Conservation (phyloP, 2,329 filamentous ascomycete genomes). For the Lasiodiplodia theobromae region DNA sequence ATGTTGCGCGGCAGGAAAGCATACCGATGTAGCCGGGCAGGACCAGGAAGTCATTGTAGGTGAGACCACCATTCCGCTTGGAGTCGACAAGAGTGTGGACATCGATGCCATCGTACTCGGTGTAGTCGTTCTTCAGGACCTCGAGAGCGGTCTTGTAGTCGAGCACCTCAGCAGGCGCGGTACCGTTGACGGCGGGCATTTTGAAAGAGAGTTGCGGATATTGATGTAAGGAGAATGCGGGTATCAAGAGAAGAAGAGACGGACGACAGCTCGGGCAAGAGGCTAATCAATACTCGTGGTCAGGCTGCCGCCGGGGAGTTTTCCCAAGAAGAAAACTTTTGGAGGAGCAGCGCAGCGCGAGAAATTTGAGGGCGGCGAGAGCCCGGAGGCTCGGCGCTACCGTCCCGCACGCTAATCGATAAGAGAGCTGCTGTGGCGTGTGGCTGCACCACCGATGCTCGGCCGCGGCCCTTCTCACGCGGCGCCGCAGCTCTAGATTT, state of each 20-base stretch:
- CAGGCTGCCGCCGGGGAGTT: slow-evolving; percentile 63
- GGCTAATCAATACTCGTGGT: slow-evolving; percentile 49
- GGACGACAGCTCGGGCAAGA: slow-evolving; percentile 42
- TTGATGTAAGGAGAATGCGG: slow-evolving; percentile 11
- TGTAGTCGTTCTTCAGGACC: slow-evolving; percentile 78
- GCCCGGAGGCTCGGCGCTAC: slow-evolving; percentile 26
- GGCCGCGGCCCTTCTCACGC: neutral
- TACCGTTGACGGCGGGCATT: slow-evolving; percentile 78
- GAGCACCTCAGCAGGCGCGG: slow-evolving; percentile 63
- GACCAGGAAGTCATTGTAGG: slow-evolving; percentile 98
- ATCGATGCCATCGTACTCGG: slow-evolving; percentile 83
- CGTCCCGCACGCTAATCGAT: slow-evolving; percentile 26
- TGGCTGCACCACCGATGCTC: neutral
- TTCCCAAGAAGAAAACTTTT: slow-evolving; percentile 55
- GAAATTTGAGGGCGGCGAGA: slow-evolving; percentile 29
- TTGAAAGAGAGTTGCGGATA: slow-evolving; percentile 37
- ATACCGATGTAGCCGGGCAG: slow-evolving; percentile 93
- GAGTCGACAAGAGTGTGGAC: slow-evolving; percentile 89
- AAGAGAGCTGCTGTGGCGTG: neutral
- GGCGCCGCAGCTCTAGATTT: neutral
- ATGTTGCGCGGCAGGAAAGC: slow-evolving; percentile 31
- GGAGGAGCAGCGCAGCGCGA: slow-evolving; percentile 36
- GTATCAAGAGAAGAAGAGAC: slow-evolving; percentile 32
- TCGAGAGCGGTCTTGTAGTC: slow-evolving; percentile 80
- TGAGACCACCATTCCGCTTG: slow-evolving; percentile 88